Conservation (phyloP, 768 basidiomycete genomes). For the Mycena rebaudengoi region DNA sequence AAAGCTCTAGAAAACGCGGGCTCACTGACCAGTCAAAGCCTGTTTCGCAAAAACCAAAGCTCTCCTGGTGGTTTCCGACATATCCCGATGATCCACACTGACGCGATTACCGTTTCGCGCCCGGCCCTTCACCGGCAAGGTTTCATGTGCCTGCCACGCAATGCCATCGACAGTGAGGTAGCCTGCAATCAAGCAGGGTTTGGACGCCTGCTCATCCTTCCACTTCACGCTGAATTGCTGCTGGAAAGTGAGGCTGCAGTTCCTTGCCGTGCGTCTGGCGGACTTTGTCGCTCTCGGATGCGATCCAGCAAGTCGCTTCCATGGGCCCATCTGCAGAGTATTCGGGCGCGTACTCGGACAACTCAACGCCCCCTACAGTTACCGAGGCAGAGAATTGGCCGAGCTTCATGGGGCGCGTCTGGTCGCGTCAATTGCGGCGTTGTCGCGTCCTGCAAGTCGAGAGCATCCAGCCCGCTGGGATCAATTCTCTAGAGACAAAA, state of each 20-base stretch:
- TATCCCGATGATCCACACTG: neutral
- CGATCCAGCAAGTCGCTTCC: slow-evolving; percentile 15
- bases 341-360: slow-evolving; percentile 13
- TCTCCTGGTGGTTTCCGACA: neutral
- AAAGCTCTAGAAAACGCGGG: too few species aligned
- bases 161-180: slow-evolving; percentile 4
- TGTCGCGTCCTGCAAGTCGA: too few species aligned
- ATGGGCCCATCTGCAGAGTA: slow-evolving; percentile 10
- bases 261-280: neutral
- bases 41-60: neutral
- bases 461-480: too few species aligned
- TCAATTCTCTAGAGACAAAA: too few species aligned
- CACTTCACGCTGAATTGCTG: slow-evolving; percentile 5
- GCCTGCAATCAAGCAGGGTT: neutral
- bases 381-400: slow-evolving; percentile 17
- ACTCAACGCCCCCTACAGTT: neutral
- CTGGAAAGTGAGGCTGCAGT: neutral
- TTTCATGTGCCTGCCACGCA: neutral
- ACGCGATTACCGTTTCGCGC: neutral
- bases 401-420: slow-evolving; percentile 7
- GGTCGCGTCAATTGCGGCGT: too few species aligned
- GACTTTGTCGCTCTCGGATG: slow-evolving; percentile 16
- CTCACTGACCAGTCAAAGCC: neutral
- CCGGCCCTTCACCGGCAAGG: too few species aligned
- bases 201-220: neutral